Conservation (phyloP, 2,329 filamentous ascomycete species). For the Exophiala viscosa region DNA sequence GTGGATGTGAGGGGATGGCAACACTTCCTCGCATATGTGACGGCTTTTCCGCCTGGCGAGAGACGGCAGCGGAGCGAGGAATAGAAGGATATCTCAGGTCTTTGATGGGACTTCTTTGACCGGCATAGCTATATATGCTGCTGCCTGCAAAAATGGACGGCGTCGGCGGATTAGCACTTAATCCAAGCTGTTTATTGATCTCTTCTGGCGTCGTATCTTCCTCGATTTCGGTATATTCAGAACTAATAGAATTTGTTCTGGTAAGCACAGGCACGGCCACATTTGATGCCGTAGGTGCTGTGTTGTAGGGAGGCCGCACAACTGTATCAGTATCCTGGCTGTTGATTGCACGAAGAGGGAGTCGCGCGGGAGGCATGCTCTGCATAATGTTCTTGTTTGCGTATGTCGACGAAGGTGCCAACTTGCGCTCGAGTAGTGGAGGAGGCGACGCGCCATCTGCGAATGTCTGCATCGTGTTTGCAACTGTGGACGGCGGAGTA, state of each 20-base stretch:
- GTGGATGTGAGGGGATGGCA: not conserved
- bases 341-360: conserved; percentile 7
- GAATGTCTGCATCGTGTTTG: not conserved
- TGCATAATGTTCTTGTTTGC: conserved; percentile 14
- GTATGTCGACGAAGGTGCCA: conserved; percentile 21
- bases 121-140: conserved; percentile 29
- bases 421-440: conserved; percentile 16
- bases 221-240: conserved; percentile 32
- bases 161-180: conserved; percentile 25
- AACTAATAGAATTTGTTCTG: conserved; percentile 24
- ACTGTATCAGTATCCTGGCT: not conserved
- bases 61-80: conserved; percentile 26
- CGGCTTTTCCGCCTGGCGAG: conserved; percentile 32
- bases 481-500: not conserved
- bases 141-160: conserved; percentile 20
- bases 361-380: conserved; percentile 13
- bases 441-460: not conserved
- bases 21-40: conserved; percentile 32
- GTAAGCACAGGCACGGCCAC: not conserved
- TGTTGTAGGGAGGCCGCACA: too few species aligned
- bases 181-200: conserved; percentile 17
- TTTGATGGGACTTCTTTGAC: conserved; percentile 19
- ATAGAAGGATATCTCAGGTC: conserved; percentile 28
- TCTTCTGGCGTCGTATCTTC: conserved; percentile 24
- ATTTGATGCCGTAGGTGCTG: not conserved